A percentile compares a stretch with the other conserved stretches of the same genome.
Evolutionary conservation across 257 asterid genomes (phyloP).

Genomic region (Knoxia roxburghii): DNA sequence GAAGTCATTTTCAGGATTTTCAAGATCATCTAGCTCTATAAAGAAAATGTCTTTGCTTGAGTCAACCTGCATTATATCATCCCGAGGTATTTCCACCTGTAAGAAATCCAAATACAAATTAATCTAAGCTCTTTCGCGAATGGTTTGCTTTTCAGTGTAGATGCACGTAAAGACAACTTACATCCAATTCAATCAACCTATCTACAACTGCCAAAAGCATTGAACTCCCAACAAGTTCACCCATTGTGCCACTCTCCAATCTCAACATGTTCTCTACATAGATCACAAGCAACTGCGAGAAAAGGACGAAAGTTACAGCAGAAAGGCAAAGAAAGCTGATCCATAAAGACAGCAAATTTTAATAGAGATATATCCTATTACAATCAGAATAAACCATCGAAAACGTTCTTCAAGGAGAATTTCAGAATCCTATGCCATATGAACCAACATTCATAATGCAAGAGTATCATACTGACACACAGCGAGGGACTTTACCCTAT

Average conservation of each 20-base stretch:
- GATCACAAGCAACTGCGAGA: constrained; percentile 49
- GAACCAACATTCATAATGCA: too few relatives aligned
- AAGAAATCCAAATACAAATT: constrained; percentile 13
- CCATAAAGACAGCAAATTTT: background rate
- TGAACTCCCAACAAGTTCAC: constrained; percentile 62
- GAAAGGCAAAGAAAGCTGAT: background rate
- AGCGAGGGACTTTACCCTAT: background rate
- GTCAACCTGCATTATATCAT: constrained; percentile 71
- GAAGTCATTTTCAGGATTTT: constrained; percentile 40
- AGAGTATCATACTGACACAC: background rate
- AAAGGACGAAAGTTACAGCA: constrained; percentile 1
- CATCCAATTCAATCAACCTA: constrained; percentile 79
- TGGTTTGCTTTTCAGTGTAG: background rate
- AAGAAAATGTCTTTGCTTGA: constrained; percentile 74
- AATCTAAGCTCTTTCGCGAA: background rate
- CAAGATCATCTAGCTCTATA: constrained; percentile 82
- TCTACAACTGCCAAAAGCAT: constrained; percentile 60
- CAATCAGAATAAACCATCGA: background rate
- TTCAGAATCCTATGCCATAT: background rate
- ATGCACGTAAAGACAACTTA: constrained; percentile 33
- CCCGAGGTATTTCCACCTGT: constrained; percentile 78
- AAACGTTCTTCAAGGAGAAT: background rate
- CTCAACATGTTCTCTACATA: constrained; percentile 85
- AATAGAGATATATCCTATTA: background rate
- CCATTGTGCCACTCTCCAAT: constrained; percentile 61